Conservation (phyloP, 106 monocot genomes). For the Triglochin maritima region DNA sequence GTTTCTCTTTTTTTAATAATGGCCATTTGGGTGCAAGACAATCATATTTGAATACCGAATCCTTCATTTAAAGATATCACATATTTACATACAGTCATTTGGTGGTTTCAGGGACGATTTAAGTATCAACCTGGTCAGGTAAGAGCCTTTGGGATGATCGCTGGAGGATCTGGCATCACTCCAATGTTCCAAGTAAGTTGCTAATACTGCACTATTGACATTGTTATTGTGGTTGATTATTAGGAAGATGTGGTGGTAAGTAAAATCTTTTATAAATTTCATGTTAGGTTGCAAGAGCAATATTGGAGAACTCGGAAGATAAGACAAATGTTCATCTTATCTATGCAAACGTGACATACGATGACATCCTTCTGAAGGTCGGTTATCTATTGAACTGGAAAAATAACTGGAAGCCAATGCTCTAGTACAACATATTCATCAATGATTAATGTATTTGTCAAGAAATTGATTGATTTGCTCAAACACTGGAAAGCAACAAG, state of each 20-base stretch:
- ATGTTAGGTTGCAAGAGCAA: slow-evolving; percentile 75
- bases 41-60: no score
- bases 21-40: no score
- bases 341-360: slow-evolving; percentile 89
- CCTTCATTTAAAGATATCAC: no score
- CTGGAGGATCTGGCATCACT: slow-evolving; percentile 97
- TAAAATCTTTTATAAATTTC: neutral
- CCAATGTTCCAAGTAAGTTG: slow-evolving; percentile 94
- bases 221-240: neutral
- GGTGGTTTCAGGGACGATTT: slow-evolving; percentile 75
- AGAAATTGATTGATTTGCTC: no score
- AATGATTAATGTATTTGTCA: no score
- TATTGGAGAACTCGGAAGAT: slow-evolving; percentile 89
- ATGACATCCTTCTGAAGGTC: slow-evolving; percentile 97
- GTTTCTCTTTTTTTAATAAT: no score
- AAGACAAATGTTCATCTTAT: slow-evolving; percentile 77
- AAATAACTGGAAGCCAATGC: no score
- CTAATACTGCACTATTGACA: neutral
- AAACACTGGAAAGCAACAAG: no score
- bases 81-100: neutral
- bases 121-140: slow-evolving; percentile 85
- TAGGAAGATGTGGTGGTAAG: neutral
- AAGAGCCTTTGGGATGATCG: slow-evolving; percentile 92
- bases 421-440: no score
- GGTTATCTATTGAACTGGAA: neutral